phyloP scores from a whole-genome alignment of 2,329 filamentous ascomycete species.

The Scedosporium apiospermum region DNA sequence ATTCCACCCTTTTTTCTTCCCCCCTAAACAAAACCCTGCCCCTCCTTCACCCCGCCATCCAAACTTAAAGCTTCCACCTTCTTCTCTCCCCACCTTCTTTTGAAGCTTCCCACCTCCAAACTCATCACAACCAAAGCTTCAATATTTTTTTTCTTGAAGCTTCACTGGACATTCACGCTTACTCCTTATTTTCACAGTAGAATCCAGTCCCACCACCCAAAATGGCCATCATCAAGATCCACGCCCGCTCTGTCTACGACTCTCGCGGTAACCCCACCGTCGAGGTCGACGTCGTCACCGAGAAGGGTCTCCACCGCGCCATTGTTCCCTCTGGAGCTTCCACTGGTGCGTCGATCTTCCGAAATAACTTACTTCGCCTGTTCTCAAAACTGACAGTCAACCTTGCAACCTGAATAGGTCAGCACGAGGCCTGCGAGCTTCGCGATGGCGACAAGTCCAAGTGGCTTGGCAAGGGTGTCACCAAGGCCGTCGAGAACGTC shows the following conservation, averaged over 20 bases:
- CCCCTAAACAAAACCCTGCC: not conserved
- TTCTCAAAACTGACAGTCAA: conserved; percentile 9
- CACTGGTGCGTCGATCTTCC: conserved; percentile 54
- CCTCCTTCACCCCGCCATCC: not conserved
- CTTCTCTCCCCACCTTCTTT: not conserved
- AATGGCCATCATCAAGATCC: conserved; percentile 87
- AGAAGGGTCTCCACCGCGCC: conserved; percentile 86
- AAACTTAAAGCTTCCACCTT: not conserved
- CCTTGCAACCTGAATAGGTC: conserved; percentile 43
- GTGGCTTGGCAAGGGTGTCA: conserved; percentile 81
- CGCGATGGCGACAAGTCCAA: conserved; percentile 81
- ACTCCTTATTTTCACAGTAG: conserved; percentile 1
- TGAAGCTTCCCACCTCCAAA: not conserved
- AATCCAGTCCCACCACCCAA: conserved; percentile 25
- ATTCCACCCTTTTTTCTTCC: not conserved
- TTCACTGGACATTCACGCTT: conserved; percentile 2
- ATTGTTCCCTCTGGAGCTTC: conserved; percentile 91
- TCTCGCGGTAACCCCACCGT: conserved; percentile 97
- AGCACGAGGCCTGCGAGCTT: conserved; percentile 86
- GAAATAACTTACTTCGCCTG: not conserved
- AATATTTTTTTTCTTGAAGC: not conserved
- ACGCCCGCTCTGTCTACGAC: conserved; percentile 95
- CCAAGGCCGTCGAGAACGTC: conserved; percentile 79
- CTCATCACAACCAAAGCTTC: not conserved
- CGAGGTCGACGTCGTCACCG: conserved; percentile 88